Conservation (phyloP, 805 yeast species). For the Blastobotrys peoriensis region DNA sequence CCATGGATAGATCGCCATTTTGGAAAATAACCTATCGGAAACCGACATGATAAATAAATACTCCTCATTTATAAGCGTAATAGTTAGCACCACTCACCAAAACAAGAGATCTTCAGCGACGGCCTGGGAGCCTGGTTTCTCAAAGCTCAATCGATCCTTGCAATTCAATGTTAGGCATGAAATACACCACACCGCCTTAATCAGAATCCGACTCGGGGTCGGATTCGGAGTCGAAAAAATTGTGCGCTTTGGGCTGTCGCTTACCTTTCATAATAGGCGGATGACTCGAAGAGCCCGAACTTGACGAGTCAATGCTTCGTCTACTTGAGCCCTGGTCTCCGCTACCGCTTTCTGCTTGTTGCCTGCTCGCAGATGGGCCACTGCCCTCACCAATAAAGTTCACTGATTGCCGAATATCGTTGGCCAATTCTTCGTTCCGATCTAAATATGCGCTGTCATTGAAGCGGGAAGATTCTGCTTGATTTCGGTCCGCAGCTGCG, state of each 20-base stretch:
- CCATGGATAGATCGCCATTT: too few species aligned
- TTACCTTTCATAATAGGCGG: too few species aligned
- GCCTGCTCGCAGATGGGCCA: background rate
- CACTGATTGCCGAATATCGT: conserved; percentile 31
- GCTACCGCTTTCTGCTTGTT: background rate
- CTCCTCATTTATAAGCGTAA: too few species aligned
- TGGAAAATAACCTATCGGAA: too few species aligned
- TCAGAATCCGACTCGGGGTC: background rate
- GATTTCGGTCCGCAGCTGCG: conserved; percentile 12
- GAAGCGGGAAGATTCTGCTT: conserved; percentile 29
- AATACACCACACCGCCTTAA: too few species aligned
- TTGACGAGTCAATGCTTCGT: background rate
- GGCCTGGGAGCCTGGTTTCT: too few species aligned
- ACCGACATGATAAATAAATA: too few species aligned
- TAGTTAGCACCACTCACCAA: too few species aligned
- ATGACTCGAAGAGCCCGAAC: background rate
- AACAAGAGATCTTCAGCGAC: too few species aligned
- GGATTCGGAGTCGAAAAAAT: background rate
- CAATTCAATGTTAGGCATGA: too few species aligned
- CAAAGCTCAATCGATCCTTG: too few species aligned
- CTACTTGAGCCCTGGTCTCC: background rate
- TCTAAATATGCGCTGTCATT: conserved; percentile 36
- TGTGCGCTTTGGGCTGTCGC: background rate
- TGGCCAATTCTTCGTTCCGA: conserved; percentile 34
- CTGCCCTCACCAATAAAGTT: conserved; percentile 9